Evolutionary conservation across 345 rosid genomes (phyloP).

Genomic region (Sonneratia alba): DNA sequence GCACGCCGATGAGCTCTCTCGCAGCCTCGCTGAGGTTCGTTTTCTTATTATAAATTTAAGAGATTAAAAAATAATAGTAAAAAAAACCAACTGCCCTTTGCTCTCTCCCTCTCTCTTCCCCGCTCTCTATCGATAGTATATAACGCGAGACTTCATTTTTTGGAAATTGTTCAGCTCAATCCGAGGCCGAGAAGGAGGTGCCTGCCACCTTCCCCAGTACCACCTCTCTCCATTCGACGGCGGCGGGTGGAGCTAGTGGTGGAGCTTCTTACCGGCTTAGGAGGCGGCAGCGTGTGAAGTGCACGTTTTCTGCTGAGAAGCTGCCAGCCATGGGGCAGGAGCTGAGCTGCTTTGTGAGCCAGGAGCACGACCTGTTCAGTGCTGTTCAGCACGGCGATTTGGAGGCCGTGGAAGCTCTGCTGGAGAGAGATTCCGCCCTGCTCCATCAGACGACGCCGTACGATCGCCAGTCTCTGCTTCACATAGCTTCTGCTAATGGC

Average conservation of each 20-base stretch:
- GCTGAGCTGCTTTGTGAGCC: conserved; percentile 60
- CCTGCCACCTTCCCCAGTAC: background rate
- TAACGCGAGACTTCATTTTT: background rate
- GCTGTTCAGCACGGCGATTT: conserved; percentile 74
- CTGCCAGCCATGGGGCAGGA: conserved; percentile 74
- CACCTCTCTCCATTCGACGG: background rate
- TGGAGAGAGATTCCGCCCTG: conserved; percentile 48
- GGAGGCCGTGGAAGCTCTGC: conserved; percentile 33
- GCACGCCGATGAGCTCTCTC: background rate
- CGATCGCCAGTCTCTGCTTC: conserved; percentile 83
- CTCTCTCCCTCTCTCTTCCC: background rate
- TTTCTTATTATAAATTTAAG: too few relatives aligned
- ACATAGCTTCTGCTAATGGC: conserved; percentile 93
- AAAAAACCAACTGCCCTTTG: background rate
- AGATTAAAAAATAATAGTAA: background rate
- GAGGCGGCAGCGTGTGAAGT: background rate
- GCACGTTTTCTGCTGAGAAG: background rate
- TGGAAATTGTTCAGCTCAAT: conserved; percentile 2
- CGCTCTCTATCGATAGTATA: background rate
- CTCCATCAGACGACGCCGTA: conserved; percentile 46
- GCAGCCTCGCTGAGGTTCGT: background rate
- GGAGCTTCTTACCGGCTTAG: background rate
- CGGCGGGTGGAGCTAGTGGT: conserved; percentile 3
- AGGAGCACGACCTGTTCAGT: conserved; percentile 56
- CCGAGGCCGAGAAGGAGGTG: background rate